Base-by-base conservation (phyloP, 257 asterid species). In the Hygrophila difformis region DNA sequence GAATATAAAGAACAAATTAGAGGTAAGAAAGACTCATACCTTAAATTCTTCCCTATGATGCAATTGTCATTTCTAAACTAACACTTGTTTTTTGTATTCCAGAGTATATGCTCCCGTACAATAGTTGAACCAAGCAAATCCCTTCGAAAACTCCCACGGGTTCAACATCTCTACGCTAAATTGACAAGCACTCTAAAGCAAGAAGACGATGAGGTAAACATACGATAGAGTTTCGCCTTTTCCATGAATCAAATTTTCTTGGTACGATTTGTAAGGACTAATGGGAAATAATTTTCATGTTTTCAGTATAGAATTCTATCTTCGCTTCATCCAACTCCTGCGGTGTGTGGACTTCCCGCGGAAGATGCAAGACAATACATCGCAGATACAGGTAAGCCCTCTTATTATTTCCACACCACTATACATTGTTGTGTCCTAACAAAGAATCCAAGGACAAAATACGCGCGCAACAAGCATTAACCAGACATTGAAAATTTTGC, bases 251-350 rank as follows among this genome's bases (percentile, higher is more conserved):
- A n/a, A n/a, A n/a, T n/a, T 18, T 8, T 33, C 36, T 47, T 15
- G 13, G 18, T 7, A 4, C 3, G 6, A 33, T 14, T 20, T 35
- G 2, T 62, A 43, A 16, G 15, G 46, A 10, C 35, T 36, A 16
- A 14, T 18, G 34, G 24, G 17, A 21, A 37, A n/a, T 37, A 53
- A 17, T 57, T 51, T 55, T 9, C 48, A 16, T 22, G 49, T 64
- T 62, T 71, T 59, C 89, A 88, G 95, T 88, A 78, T 61, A 73
- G 71, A 69, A 63, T 88, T 41, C 56, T 88, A 71, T 76, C 89
- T 31, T 73, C 89, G 24, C 94, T 88, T 59, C 97, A 88, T 74
- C 97, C 97, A 22, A 88, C 97, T 34, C 94, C 97, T 55, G 97
- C 97, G 46, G 97, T 88, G 58, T 88, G 97, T 63, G 97, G 97